Evolutionary conservation across 345 rosid species (phyloP).

Genomic region (Syzygium jambos): DNA sequence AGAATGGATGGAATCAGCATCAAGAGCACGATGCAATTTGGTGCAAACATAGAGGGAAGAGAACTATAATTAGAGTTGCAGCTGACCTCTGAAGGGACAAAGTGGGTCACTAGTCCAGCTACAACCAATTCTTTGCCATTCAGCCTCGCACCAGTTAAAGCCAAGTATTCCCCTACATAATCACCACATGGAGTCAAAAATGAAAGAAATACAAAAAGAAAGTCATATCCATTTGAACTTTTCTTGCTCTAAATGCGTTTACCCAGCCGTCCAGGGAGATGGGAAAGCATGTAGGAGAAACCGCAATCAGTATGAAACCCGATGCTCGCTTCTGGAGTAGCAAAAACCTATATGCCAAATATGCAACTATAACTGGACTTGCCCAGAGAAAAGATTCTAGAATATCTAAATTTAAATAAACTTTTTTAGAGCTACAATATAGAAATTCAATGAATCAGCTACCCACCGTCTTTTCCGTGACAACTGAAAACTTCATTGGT

Average conservation of each 20-base stretch:
- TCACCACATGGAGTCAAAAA: background rate
- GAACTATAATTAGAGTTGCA: background rate
- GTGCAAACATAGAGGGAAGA: background rate
- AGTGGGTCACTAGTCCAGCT: constrained; percentile 80
- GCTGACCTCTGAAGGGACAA: constrained; percentile 73
- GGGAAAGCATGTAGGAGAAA: constrained; percentile 81
- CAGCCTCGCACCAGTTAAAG: constrained; percentile 81
- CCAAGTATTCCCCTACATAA: constrained; percentile 76
- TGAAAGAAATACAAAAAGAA: background rate
- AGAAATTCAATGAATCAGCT: background rate
- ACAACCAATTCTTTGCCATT: constrained; percentile 76
- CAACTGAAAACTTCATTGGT: constrained; percentile 88
- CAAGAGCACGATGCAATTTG: background rate
- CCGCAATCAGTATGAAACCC: constrained; percentile 95
- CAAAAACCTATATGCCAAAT: constrained; percentile 45
- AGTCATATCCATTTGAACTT: background rate
- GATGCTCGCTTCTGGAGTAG: constrained; percentile 91
- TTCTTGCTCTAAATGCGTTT: constrained; percentile 6
- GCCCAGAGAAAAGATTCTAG: background rate
- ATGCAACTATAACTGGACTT: background rate
- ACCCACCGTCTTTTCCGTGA: constrained; percentile 89
- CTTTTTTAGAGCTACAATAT: background rate
- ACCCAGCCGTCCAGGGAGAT: constrained; percentile 83
- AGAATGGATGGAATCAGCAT: background rate
- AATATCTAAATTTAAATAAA: background rate